Percentiles rank a stretch among this genome's conserved stretches.
These are phyloP conservation scores for Fusarium aywerte DNA, from an alignment of 2,329 filamentous ascomycete genomes.

Conservation along the genomic window DNA sequence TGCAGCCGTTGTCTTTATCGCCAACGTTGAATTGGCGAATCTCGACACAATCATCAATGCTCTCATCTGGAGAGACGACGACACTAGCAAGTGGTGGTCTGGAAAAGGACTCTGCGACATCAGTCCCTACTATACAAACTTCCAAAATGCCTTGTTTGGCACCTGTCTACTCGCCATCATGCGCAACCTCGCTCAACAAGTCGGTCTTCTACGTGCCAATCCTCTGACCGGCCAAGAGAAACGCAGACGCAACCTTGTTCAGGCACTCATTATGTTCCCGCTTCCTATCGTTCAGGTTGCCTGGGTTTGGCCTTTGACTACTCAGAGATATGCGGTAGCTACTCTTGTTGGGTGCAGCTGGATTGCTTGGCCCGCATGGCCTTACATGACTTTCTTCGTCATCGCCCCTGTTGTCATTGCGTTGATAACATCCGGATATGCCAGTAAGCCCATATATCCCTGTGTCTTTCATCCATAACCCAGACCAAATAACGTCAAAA, in stretches of 20 bases:
- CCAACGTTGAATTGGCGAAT: slow-evolving; percentile 59
- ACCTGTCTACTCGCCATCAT: slow-evolving; percentile 66
- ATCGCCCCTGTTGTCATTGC: slow-evolving; percentile 58
- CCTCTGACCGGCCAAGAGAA: slow-evolving; percentile 56
- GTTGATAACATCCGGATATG: slow-evolving; percentile 58
- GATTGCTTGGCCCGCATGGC: slow-evolving; percentile 58
- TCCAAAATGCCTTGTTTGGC: slow-evolving; percentile 58
- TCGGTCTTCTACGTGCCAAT: slow-evolving; percentile 57
- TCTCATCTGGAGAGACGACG: slow-evolving; percentile 64
- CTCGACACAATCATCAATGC: slow-evolving; percentile 61
- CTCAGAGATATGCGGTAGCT: slow-evolving; percentile 61
- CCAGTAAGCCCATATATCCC: slow-evolving; percentile 54
- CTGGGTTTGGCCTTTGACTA: slow-evolving; percentile 60
- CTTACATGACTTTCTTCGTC: slow-evolving; percentile 61
- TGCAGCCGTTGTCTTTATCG: slow-evolving; percentile 62
- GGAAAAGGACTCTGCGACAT: slow-evolving; percentile 66
- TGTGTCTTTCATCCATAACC: not conserved
- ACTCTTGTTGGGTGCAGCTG: slow-evolving; percentile 63
- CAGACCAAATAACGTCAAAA: not conserved
- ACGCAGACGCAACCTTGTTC: slow-evolving; percentile 55
- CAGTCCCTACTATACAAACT: slow-evolving; percentile 60
- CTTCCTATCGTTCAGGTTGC: slow-evolving; percentile 61
- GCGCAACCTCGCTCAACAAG: slow-evolving; percentile 62
- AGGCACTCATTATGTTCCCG: slow-evolving; percentile 66
- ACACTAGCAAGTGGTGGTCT: slow-evolving; percentile 62